These are phyloP conservation scores for Phytophthora multivora DNA, from an alignment of 352 stramenopile genomes.

Conservation along the genomic window DNA sequence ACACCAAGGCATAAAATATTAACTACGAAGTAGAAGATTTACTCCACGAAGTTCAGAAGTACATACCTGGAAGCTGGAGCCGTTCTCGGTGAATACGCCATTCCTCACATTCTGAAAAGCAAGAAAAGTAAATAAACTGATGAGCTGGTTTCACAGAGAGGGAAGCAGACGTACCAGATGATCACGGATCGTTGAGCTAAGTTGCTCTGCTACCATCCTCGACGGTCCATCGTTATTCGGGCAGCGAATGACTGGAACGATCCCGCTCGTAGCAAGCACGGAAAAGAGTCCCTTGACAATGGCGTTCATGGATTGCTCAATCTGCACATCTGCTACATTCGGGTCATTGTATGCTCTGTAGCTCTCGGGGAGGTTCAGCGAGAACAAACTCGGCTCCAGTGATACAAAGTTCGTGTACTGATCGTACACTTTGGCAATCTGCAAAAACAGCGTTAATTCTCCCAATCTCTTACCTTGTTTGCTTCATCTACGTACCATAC, in stretches of 20 bases:
- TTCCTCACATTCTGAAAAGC: constrained; percentile 54
- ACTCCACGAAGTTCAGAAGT: not conserved
- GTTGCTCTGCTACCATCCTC: constrained; percentile 96
- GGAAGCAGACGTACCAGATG: constrained; percentile 50
- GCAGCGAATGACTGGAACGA: constrained; percentile 96
- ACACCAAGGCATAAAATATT: not conserved
- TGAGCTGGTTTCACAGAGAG: not conserved
- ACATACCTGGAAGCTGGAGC: constrained; percentile 68
- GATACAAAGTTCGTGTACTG: constrained; percentile 98
- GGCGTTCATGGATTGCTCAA: constrained; percentile 73
- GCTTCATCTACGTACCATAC: constrained; percentile 52
- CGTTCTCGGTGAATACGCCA: constrained; percentile 66
- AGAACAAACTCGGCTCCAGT: constrained; percentile 95
- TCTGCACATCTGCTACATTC: constrained; percentile 71
- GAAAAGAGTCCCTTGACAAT: constrained; percentile 92
- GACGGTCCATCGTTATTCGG: constrained; percentile 92
- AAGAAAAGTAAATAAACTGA: not conserved
- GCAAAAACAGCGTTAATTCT: constrained; percentile 6
- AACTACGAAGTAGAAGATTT: constrained; percentile 2
- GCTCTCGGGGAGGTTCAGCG: constrained; percentile 91
- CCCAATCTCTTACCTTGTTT: not conserved
- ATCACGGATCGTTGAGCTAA: constrained; percentile 84
- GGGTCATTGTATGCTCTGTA: constrained; percentile 96
- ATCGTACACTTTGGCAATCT: constrained; percentile 96
- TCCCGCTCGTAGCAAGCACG: constrained; percentile 92